phyloP scores from a whole-genome alignment of 2,329 filamentous ascomycete species.

The Colletotrichum cereale region DNA sequence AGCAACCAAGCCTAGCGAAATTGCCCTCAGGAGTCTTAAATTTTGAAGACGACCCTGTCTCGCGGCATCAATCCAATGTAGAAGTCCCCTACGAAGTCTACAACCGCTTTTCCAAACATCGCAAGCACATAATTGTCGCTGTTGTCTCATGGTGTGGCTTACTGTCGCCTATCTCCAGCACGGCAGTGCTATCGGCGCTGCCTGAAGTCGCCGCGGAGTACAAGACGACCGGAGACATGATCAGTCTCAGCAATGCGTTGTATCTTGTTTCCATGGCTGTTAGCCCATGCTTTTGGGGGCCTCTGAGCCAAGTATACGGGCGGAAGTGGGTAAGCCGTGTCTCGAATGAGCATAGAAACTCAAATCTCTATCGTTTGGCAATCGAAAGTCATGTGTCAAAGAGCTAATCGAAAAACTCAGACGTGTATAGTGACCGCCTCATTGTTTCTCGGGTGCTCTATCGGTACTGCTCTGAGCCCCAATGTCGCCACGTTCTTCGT shows the following conservation, averaged over 20 bases:
- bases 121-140: constrained; percentile 76
- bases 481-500: constrained; percentile 76
- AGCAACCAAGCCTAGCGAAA: constrained; percentile 10
- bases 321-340: constrained; percentile 56
- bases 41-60: constrained; percentile 29
- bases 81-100: constrained; percentile 70
- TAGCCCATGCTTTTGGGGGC: constrained; percentile 74
- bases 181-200: constrained; percentile 78
- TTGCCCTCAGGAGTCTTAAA: constrained; percentile 29
- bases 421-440: constrained; percentile 37
- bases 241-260: constrained; percentile 74
- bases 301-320: constrained; percentile 71
- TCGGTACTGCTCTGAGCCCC: constrained; percentile 75
- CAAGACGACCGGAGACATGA: constrained; percentile 73
- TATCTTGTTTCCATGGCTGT: constrained; percentile 80
- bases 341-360: background rate
- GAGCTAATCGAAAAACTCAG: constrained; percentile 28
- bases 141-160: constrained; percentile 82
- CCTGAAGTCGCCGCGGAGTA: constrained; percentile 79
- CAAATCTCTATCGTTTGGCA: background rate
- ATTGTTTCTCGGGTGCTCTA: constrained; percentile 73
- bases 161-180: constrained; percentile 80
- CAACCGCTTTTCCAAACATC: constrained; percentile 69
- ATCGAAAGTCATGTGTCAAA: background rate
- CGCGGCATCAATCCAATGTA: constrained; percentile 18